Evolutionary conservation across 768 basidiomycete species (phyloP), one percentile per base, ranked within the genome.

Genomic region (Lentinula boryana): DNA sequence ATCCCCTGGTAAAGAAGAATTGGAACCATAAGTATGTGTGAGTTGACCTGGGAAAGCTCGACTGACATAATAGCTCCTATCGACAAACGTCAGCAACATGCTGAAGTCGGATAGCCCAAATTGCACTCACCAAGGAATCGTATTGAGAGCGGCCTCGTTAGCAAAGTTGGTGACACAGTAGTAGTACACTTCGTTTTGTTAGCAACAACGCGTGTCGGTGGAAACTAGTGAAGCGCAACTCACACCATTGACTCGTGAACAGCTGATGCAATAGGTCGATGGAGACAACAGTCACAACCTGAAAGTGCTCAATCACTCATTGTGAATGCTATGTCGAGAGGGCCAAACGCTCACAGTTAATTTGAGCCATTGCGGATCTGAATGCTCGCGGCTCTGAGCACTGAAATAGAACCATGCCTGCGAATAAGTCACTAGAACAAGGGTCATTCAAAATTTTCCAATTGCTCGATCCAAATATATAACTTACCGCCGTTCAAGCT

Each of bases 381-480:
- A 13, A 33, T 49, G 44, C 15, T 48, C 48, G 21, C 57, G 44
- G 16, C 12, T 38, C 13, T 58, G 57, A 13, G 57, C 44, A 44
- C 40, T 58, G 57, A 58, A 58, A 41, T 58, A 58, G 57, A 58
- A 58, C 57, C 57, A 58, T 18, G 57, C 18, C 23, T 58, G 57
- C 13, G 57, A 46, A 36, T 21, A 50, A 27, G 57, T 58, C 8
- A 58, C 57, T 58, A 44, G 2, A 8, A 40, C n/a, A 9, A 33
- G n/a, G 15, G 7, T 51, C 31, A 51, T 15, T 27, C 27, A 27
- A 27, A 27, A 3, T 27, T 27, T 27, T 27, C 27, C 27, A 27
- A 27, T 3, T 27, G 27, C 27, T 27, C 4, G 27, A 27, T 27
- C 27, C 27, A 27, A 27, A 27, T 27, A 27, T 27, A 8, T 13